These are phyloP conservation scores for Secale cereale DNA, from an alignment of 176 grass and related monocot species.

Conservation along the genomic window DNA sequence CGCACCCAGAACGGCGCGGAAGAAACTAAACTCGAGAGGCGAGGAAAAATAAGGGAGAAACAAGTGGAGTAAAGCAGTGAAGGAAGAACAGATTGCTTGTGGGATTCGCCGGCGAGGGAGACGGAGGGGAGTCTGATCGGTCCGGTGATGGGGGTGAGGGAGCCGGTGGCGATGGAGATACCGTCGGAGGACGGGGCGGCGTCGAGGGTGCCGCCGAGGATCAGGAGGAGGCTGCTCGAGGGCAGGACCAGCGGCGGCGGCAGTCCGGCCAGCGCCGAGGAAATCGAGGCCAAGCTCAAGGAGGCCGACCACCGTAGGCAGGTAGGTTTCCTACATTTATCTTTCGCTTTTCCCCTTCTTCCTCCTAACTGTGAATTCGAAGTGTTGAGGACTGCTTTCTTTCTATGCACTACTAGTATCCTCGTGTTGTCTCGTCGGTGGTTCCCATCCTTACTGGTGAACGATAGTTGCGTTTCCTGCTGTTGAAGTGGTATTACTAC, in stretches of 20 bases:
- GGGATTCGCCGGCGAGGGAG: background rate
- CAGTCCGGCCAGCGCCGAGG: constrained; percentile 64
- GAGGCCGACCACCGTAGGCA: constrained; percentile 89
- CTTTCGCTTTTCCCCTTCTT: background rate
- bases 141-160: constrained; percentile 45
- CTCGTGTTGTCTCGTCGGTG: background rate
- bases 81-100: background rate
- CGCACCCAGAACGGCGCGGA: constrained; percentile 21
- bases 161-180: constrained; percentile 78
- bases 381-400: background rate
- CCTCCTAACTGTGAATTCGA: background rate
- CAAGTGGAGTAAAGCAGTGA: constrained; percentile 3
- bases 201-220: constrained; percentile 64
- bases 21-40: background rate
- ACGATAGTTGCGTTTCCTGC: too few species aligned
- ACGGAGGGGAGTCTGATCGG: constrained; percentile 16
- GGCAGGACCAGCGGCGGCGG: constrained; percentile 33
- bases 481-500: background rate
- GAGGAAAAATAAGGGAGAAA: too few species aligned
- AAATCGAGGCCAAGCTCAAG: constrained; percentile 90
- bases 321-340: constrained; percentile 26
- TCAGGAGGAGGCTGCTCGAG: constrained; percentile 69
- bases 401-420: too few species aligned
- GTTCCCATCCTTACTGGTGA: too few species aligned
- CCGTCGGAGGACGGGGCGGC: constrained; percentile 42